Conservation (phyloP, 768 basidiomycete species). For the Crassisporium funariophilum region DNA sequence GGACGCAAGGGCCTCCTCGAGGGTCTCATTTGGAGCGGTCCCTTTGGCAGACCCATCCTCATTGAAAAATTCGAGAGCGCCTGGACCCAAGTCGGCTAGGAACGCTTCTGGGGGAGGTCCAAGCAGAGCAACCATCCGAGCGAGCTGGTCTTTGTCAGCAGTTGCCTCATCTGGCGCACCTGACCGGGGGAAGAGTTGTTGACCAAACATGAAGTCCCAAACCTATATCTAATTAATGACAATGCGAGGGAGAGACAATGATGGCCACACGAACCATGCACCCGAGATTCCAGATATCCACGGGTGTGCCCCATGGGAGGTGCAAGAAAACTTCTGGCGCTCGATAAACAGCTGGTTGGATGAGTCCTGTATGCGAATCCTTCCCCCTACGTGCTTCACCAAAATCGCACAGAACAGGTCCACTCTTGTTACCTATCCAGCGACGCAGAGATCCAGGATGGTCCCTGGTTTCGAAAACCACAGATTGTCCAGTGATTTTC, state of each 20-base stretch:
- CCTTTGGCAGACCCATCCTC: constrained; percentile 2
- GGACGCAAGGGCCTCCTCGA: not conserved
- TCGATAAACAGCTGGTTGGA: constrained; percentile 28
- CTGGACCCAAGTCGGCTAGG: constrained; percentile 1
- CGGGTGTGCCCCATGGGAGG: constrained; percentile 24
- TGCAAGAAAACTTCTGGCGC: constrained; percentile 31
- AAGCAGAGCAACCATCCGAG: not conserved
- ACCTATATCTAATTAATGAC: constrained; percentile 1
- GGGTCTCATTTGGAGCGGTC: not conserved
- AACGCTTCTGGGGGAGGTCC: constrained; percentile 1
- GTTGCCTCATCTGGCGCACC: not conserved
- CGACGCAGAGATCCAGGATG: constrained; percentile 18
- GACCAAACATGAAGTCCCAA: constrained; percentile 2
- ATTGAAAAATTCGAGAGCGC: constrained; percentile 5
- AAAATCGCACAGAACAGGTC: constrained; percentile 21
- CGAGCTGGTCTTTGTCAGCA: constrained; percentile 3
- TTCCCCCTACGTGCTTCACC: constrained; percentile 13
- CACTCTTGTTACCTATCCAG: constrained; percentile 21
- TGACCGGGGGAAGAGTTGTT: not conserved
- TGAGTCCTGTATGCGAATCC: constrained; percentile 7
- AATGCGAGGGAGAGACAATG: not conserved
- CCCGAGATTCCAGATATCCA: constrained; percentile 35
- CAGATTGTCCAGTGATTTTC: constrained; percentile 13
- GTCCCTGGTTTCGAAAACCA: constrained; percentile 15
- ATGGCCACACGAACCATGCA: constrained; percentile 23